phyloP scores from a whole-genome alignment of 768 basidiomycete species.

The Calocybe gangraenosa region DNA sequence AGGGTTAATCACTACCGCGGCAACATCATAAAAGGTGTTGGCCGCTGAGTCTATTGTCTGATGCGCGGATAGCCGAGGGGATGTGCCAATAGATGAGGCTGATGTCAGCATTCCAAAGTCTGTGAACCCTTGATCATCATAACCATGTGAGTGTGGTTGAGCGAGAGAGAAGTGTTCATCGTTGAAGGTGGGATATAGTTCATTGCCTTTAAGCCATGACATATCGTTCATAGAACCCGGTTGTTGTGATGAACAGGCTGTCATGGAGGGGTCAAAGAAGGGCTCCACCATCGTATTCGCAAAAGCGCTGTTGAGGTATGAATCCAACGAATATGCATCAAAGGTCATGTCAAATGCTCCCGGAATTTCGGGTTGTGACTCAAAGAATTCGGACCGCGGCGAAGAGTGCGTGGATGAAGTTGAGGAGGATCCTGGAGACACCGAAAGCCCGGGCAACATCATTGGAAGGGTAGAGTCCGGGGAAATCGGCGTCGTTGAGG shows the following conservation, averaged over 20 bases:
- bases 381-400: conserved; percentile 35
- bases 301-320: conserved; percentile 30
- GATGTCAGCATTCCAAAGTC: conserved; percentile 14
- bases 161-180: conserved; percentile 19
- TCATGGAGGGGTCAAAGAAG: conserved; percentile 30
- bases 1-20: conserved; percentile 25
- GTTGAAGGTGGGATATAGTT: conserved; percentile 27
- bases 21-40: conserved; percentile 18
- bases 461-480: conserved; percentile 14
- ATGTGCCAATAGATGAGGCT: conserved; percentile 3
- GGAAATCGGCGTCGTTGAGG: conserved; percentile 8
- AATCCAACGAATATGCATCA: conserved; percentile 27
- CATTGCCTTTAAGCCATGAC: conserved; percentile 32
- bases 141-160: conserved; percentile 6
- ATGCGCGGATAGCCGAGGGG: conserved; percentile 17
- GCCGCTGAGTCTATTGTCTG: conserved; percentile 2
- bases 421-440: conserved; percentile 30
- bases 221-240: conserved; percentile 23
- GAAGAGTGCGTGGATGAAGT: conserved; percentile 33
- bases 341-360: conserved; percentile 29
- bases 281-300: conserved; percentile 31
- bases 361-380: conserved; percentile 23
- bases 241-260: conserved; percentile 24
- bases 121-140: conserved; percentile 17
- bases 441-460: conserved; percentile 12